Conservation (phyloP, 306 rosid species). For the Elaeagnus macrophylla region DNA sequence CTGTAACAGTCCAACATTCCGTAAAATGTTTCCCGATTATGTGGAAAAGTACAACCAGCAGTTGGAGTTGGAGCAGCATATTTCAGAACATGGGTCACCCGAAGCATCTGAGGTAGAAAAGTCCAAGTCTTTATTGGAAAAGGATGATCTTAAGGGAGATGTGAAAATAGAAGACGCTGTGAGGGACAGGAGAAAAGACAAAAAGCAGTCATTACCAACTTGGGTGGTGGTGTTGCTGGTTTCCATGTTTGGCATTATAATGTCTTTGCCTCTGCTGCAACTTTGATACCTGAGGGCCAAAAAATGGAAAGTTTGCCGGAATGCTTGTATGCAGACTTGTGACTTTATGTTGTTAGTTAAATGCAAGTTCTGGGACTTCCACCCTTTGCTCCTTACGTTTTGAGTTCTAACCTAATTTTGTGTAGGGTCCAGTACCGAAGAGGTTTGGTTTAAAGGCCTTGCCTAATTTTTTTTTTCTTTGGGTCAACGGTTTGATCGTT, state of each 20-base stretch:
- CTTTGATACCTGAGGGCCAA: conserved; percentile 30
- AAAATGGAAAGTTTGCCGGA: conserved; percentile 13
- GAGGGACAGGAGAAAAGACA: conserved; percentile 21
- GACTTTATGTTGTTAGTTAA: background rate
- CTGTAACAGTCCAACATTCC: conserved; percentile 58
- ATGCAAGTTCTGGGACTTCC: conserved; percentile 27
- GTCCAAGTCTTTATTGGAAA: conserved; percentile 34
- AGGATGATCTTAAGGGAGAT: conserved; percentile 34
- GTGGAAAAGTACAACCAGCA: conserved; percentile 78
- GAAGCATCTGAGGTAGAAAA: conserved; percentile 28
- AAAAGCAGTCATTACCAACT: conserved; percentile 56
- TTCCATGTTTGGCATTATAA: conserved; percentile 81
- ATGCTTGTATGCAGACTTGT: too few relatives aligned
- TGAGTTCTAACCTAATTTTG: conserved; percentile 33
- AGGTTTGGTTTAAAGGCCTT: conserved; percentile 31
- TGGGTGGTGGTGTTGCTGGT: conserved; percentile 86
- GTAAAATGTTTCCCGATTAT: conserved; percentile 87
- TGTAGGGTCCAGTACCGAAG: conserved; percentile 41
- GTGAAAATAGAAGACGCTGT: conserved; percentile 31
- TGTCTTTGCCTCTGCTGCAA: conserved; percentile 95
- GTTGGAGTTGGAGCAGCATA: conserved; percentile 38
- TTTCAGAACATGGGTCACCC: conserved; percentile 35
- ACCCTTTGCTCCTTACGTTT: conserved; percentile 31
- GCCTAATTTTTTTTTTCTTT: conserved; percentile 18
- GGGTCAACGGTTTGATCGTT: conserved; percentile 26